Evolutionary conservation across 169 alveolate genomes (phyloP).

Genomic region (Plasmodium reichenowi): DNA sequence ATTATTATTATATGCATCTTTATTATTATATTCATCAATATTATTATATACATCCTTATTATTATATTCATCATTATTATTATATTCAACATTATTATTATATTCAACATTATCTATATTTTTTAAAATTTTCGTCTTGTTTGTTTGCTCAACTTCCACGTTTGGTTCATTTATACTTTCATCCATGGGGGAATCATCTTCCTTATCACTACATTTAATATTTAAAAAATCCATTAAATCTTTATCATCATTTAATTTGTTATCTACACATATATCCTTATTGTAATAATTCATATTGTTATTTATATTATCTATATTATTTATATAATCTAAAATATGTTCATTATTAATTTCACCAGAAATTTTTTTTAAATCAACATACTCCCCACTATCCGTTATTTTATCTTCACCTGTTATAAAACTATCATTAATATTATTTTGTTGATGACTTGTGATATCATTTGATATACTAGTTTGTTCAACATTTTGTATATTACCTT

Average conservation of each 20-base stretch:
- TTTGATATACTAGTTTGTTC: conserved; percentile 2
- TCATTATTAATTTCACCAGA: not conserved
- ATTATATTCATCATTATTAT: not conserved
- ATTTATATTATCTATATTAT: not conserved
- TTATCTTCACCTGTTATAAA: no score
- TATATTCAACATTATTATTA: not conserved
- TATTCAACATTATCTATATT: not conserved
- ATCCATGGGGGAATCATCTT: not conserved
- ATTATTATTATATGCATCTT: no score
- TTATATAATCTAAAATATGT: not conserved
- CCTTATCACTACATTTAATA: not conserved
- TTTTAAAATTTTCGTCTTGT: not conserved
- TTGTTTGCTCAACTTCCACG: not conserved
- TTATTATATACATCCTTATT: no score
- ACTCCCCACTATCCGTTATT: no score
- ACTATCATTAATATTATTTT: not conserved
- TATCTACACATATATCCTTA: conserved; percentile 8
- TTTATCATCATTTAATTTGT: conserved; percentile 9
- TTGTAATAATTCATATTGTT: conserved; percentile 3
- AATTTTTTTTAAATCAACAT: no score
- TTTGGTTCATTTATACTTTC: no score
- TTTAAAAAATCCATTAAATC: not conserved
- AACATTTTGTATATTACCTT: conserved; percentile 1
- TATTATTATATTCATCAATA: not conserved
- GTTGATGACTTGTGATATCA: conserved; percentile 23